These are phyloP conservation scores for Amylocarpus encephaloides DNA, from an alignment of 2,329 filamentous ascomycete genomes.

Conservation along the genomic window DNA sequence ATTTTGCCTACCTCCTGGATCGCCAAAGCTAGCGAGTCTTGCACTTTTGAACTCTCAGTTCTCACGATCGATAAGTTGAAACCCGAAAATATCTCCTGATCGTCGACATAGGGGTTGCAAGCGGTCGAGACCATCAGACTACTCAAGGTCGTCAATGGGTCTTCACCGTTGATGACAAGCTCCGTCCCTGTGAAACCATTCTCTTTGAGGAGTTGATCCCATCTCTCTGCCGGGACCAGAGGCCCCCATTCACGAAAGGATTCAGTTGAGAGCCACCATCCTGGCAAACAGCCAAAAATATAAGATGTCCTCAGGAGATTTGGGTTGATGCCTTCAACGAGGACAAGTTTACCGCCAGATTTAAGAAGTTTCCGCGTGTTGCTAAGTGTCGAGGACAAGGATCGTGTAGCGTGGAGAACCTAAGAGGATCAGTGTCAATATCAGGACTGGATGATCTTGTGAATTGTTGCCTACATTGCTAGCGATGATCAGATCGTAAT, in stretches of 20 bases:
- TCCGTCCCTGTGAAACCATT: constrained; percentile 31
- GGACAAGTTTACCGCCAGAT: constrained; percentile 19
- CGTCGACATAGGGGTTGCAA: neutral
- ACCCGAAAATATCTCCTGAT: no score
- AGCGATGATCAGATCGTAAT: constrained; percentile 37
- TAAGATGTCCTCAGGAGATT: neutral
- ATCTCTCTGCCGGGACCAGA: constrained; percentile 19
- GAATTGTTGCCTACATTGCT: neutral
- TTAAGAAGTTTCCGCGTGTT: constrained; percentile 17
- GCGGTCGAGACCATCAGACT: neutral
- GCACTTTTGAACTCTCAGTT: no score
- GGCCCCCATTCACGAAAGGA: constrained; percentile 13
- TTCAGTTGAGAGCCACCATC: constrained; percentile 12
- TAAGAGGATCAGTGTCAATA: constrained; percentile 11
- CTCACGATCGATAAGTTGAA: no score
- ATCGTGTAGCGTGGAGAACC: constrained; percentile 22
- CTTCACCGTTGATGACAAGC: neutral
- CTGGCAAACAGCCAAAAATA: constrained; percentile 11
- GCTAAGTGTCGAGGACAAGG: constrained; percentile 12
- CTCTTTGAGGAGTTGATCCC: constrained; percentile 21
- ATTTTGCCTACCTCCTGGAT: no score
- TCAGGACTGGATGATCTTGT: neutral
- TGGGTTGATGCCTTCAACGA: neutral
- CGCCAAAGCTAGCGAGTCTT: no score
- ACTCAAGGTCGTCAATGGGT: no score